Conservation (phyloP, 441 rosid genomes). For the Gossypium schwendimanii region DNA sequence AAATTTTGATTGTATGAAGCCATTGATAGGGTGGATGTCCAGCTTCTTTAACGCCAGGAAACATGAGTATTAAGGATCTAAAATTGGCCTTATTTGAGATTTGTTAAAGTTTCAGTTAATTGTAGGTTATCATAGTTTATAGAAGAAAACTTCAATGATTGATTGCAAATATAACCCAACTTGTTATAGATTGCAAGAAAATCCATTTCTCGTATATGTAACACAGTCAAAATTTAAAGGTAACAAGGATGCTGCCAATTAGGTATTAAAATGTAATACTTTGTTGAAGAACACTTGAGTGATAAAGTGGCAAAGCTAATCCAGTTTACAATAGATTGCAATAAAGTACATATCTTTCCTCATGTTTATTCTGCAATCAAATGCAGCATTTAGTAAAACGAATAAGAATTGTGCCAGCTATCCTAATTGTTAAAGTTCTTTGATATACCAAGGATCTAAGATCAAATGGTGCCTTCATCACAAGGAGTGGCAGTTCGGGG, state of each 20-base stretch:
- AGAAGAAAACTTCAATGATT: background rate
- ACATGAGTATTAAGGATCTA: background rate
- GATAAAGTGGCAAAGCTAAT: background rate
- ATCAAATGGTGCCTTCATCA: background rate
- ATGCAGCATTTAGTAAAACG: background rate
- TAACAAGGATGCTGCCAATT: background rate
- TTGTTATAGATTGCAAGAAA: background rate
- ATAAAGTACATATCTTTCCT: background rate
- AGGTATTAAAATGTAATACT: slow-evolving; percentile 2
- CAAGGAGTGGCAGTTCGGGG: too few species aligned
- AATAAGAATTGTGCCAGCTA: background rate
- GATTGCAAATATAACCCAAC: background rate
- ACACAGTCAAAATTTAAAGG: background rate
- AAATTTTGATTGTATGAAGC: background rate
- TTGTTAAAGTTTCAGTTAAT: background rate
- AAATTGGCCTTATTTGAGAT: background rate
- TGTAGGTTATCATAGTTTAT: background rate
- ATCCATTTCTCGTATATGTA: background rate
- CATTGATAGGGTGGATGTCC: background rate
- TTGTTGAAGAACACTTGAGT: background rate
- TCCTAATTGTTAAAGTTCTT: background rate
- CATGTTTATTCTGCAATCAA: background rate
- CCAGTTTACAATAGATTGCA: background rate
- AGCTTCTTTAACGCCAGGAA: background rate
- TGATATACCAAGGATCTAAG: background rate